Evolutionary conservation across 2,329 filamentous ascomycete species (phyloP), one percentile per base, ranked within the genome.

Genomic region (Colletotrichum tamarilloi): DNA sequence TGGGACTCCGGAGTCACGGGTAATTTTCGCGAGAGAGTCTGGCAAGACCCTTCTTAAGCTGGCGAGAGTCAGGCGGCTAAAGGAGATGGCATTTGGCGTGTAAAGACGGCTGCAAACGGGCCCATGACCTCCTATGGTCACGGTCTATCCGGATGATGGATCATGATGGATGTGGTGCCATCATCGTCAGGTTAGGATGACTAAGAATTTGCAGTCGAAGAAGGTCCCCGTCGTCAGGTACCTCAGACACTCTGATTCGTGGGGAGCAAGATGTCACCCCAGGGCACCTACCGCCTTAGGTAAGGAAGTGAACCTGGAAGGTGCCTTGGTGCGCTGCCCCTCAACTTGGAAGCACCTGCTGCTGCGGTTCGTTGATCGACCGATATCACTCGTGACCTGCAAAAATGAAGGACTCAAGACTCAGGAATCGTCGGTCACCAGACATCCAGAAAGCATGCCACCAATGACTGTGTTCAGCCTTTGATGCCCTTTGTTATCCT

Each of bases 321-420:
- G 26, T 52, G 32, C 42, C 26, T n/a, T 49, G 19, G 46, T 42
- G 46, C 22, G 57, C 57, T 38, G 57, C 55, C 35, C 32, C 19
- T 30, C 35, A 24, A 49, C 38, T 16, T 42, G 38, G 38, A 7
- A 49, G 19, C 46, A 53, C 46, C 62, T 63, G 24, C 38, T 38
- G 14, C 46, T 28, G 68, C 60, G 46, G 66, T 58, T 24, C 28
- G 24, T 24, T 53, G 30, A 69, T 72, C 53, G 69, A 69, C 59
- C 59, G 66, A 72, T 46, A 32, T 24, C 42, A 58, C 63, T 69
- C 69, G 62, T 72, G 70, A 67, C 66, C 12, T 46, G 42, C 53
- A 63, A 30, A 55, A 69, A 49, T 22, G 16, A 62, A 24, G 55
- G 58, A 52, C n/a, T 35, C n/a, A 26, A 56, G 22, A 52, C 30